phyloP scores from a whole-genome alignment of 2,329 filamentous ascomycete species.

The Camillea tinctor region DNA sequence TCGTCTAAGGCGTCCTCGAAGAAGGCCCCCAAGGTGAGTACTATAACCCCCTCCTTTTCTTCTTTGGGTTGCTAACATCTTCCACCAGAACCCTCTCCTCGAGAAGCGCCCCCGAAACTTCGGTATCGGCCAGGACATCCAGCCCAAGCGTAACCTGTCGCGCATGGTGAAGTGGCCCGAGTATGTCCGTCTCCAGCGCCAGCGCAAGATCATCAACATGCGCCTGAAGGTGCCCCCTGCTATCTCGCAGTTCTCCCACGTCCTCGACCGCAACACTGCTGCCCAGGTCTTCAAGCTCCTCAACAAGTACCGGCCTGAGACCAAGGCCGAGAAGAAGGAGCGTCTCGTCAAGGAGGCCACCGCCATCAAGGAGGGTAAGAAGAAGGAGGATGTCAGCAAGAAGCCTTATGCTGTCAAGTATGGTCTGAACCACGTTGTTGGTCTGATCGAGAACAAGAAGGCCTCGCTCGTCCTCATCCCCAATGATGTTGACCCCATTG shows the following conservation, averaged over 20 bases:
- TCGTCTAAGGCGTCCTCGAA: conserved; percentile 87
- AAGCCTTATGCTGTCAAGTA: conserved; percentile 99
- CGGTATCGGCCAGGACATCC: conserved; percentile 98
- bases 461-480: conserved; percentile 95
- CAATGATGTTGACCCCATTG: conserved; percentile 99
- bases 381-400: conserved; percentile 99
- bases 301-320: conserved; percentile 99
- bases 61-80: conserved; percentile 20
- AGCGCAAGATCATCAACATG: conserved; percentile 93
- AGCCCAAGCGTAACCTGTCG: conserved; percentile 91
- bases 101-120: conserved; percentile 98
- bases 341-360: conserved; percentile 97
- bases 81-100: conserved; percentile 90
- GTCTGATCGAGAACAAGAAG: conserved; percentile 99
- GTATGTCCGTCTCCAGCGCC: conserved; percentile 96
- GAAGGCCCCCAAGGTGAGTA: conserved; percentile 93
- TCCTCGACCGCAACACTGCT: conserved; percentile 94
- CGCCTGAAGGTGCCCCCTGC: conserved; percentile 98
- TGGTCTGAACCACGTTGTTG: conserved; percentile 99
- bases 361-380: conserved; percentile 97
- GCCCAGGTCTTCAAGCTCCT: conserved; percentile 98
- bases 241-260: conserved; percentile 96
- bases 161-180: conserved; percentile 99
- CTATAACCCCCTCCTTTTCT: conserved; percentile 7
- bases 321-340: conserved; percentile 99